Percentiles rank a stretch among this genome's conserved stretches.
These are phyloP conservation scores for Ascochyta rabiei DNA, from an alignment of 2,329 filamentous ascomycete species.

Conservation along the genomic window DNA sequence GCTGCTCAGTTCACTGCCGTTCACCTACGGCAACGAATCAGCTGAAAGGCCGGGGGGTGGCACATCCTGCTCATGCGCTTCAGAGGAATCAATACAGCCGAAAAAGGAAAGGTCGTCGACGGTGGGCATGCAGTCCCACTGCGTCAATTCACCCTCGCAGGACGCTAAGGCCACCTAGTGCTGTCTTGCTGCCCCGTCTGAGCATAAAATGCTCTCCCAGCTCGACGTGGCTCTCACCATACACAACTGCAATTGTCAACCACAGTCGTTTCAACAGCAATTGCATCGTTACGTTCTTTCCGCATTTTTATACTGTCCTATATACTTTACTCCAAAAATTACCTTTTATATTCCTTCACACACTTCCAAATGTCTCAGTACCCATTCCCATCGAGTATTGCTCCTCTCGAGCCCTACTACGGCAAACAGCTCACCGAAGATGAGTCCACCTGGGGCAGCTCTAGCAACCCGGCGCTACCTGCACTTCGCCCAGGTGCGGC, in stretches of 20 bases:
- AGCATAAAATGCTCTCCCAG: background rate
- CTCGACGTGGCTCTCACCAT: background rate
- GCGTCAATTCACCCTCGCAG: background rate
- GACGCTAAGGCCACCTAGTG: background rate
- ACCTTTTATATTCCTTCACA: background rate
- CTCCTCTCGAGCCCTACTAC: no score
- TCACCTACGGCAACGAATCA: background rate
- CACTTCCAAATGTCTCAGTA: background rate
- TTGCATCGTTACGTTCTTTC: background rate
- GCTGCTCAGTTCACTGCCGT: background rate
- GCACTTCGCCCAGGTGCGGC: no score
- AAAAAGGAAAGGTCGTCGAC: background rate
- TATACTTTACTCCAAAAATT: background rate
- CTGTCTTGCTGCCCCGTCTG: background rate
- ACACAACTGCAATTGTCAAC: background rate
- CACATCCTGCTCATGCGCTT: background rate
- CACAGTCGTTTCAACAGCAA: background rate
- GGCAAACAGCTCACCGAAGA: no score
- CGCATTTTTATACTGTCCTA: background rate
- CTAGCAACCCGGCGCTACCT: no score
- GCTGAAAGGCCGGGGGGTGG: background rate
- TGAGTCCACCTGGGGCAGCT: no score
- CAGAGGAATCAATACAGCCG: background rate
- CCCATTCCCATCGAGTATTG: no score
- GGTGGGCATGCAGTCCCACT: background rate